Base-by-base conservation (phyloP, 352 stramenopile genomes). In the Phytophthora nicotianae region DNA sequence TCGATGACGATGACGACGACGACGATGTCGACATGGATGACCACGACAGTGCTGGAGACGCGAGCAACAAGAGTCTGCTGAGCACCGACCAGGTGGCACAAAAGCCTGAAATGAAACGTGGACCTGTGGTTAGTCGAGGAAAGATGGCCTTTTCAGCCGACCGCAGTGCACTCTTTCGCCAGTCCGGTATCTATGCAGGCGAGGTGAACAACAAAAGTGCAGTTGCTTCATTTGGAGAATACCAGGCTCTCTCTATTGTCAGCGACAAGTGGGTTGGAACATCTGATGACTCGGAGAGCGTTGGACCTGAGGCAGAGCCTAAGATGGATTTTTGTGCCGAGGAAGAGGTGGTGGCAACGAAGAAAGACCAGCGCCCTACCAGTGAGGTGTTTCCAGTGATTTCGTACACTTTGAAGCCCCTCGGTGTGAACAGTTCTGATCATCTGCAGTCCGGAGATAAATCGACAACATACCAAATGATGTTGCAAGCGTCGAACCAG, bases 401-500 rank as follows among this genome's bases (percentile, higher is more conserved):
- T 23, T 58, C 73, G 16, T 69, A 65, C 26, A 60, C 16, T 19
- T 48, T 77, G 26, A 77, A 74, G 50, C 68, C 68, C 13, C 58
- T 77, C 21, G 68, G 59, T 20, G 20, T 74, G 16, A 56, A 43
- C 17, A 62, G 75, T 3, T 67, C 61, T 23, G 68, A 65, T 20
- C 42, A 38, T 27, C 37, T 85, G 5, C 54, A 73, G 3, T 43
- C 50, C 7, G 55, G 48, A 20, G 70, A 72, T 42, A 88, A 83
- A 45, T 92, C 83, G 6, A 76, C 68, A 27, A 90, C 83, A 20
- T 92, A 90, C 40, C 79, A 88, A 40, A 74, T 92, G 56, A 89
- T 89, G 68, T 67, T 84, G 5, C 51, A 81, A 49, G 66, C 61
- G 9, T 75, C 71, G 3, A 73, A 70, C 19, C 74, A 79, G 47